Evolutionary conservation across 2,329 filamentous ascomycete species (phyloP).

Genomic region (Ambrosiella xylebori): DNA sequence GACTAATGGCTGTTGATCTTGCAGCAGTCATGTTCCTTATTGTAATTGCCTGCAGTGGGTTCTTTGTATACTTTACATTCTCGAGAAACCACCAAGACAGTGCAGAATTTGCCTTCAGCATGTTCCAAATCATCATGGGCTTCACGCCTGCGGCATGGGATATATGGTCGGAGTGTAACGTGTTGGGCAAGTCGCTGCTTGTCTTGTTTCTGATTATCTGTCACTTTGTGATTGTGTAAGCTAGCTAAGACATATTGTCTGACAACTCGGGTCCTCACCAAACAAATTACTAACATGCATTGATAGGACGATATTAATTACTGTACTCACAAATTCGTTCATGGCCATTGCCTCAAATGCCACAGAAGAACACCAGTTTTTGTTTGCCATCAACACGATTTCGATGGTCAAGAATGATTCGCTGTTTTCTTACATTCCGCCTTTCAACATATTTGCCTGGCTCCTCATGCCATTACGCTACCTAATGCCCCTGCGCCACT

Average conservation of each 20-base stretch:
- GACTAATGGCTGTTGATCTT: conserved; percentile 82
- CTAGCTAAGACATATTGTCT: conserved; percentile 12
- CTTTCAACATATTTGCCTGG: conserved; percentile 85
- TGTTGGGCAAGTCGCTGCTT: conserved; percentile 58
- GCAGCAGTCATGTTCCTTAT: conserved; percentile 72
- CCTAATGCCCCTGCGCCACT: conserved; percentile 60
- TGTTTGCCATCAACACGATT: conserved; percentile 93
- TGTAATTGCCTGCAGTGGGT: conserved; percentile 76
- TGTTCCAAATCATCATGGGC: conserved; percentile 90
- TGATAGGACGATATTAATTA: conserved; percentile 66
- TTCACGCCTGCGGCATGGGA: conserved; percentile 94
- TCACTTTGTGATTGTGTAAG: conserved; percentile 75
- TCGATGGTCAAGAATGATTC: conserved; percentile 98
- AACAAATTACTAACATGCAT: not conserved
- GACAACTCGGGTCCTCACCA: not conserved
- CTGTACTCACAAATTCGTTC: conserved; percentile 90
- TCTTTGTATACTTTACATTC: conserved; percentile 85
- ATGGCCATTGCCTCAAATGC: conserved; percentile 90
- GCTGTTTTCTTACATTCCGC: conserved; percentile 82
- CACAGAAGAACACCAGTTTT: conserved; percentile 77
- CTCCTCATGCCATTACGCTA: conserved; percentile 68
- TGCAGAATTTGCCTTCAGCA: conserved; percentile 63
- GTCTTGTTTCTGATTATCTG: conserved; percentile 80
- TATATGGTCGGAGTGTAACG: conserved; percentile 63
- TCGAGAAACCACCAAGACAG: conserved; percentile 57